phyloP scores from a whole-genome alignment of 2,329 filamentous ascomycete genomes.

The Lasiodiplodia theobromae region DNA sequence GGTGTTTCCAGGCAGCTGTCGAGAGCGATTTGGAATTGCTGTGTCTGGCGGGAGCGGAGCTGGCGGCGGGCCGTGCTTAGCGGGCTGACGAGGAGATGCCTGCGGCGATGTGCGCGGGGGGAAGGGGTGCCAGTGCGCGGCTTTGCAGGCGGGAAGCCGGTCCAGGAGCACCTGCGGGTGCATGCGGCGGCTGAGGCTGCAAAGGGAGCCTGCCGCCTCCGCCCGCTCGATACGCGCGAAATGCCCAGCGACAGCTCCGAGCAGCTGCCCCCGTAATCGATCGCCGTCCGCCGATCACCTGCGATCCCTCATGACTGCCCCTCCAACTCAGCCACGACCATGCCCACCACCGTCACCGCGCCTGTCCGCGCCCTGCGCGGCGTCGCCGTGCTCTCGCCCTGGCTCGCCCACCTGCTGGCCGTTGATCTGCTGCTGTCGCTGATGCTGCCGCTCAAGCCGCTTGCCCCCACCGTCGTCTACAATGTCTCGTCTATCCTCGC shows the following conservation, averaged over 20 bases:
- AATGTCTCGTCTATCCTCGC: slow-evolving; percentile 63
- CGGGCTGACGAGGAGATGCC: slow-evolving; percentile 7
- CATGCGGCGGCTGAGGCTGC: background rate
- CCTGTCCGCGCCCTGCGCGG: slow-evolving; percentile 51
- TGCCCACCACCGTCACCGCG: background rate
- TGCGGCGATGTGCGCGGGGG: background rate
- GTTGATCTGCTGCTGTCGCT: slow-evolving; percentile 57
- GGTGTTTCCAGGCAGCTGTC: slow-evolving; percentile 23
- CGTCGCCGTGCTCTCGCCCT: slow-evolving; percentile 56
- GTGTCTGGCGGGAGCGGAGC: slow-evolving; percentile 18
- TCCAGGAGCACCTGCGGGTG: background rate
- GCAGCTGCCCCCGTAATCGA: too few relatives aligned
- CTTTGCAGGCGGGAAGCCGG: background rate
- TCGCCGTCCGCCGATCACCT: too few relatives aligned
- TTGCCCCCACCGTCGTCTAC: slow-evolving; percentile 59
- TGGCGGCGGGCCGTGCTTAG: slow-evolving; percentile 16
- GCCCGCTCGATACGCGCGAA: too few relatives aligned
- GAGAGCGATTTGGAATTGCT: slow-evolving; percentile 27
- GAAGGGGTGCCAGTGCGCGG: background rate
- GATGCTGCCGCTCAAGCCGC: slow-evolving; percentile 41
- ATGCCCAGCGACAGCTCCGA: too few relatives aligned
- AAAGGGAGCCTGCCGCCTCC: background rate
- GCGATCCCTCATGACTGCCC: background rate
- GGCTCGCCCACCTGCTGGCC: slow-evolving; percentile 60
- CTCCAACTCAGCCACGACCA: background rate